Base-by-base conservation (phyloP, 2,329 filamentous ascomycete genomes). In the Stemphylium lycopersici region DNA sequence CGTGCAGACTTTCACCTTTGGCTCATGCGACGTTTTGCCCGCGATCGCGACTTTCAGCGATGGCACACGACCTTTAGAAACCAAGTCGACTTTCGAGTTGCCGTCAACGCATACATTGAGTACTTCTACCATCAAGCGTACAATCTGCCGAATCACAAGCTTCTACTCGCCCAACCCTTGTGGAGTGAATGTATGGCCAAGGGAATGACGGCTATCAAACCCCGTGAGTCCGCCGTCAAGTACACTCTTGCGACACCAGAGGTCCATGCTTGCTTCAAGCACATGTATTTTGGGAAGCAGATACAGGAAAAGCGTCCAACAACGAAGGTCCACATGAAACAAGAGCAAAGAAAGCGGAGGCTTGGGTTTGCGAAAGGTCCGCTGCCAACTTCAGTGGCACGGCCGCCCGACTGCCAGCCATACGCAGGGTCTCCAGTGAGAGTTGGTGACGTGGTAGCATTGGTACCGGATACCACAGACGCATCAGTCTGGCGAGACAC, bases 171-270 rank as follows among this genome's bases (percentile, higher is more conserved):
- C 1, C 80, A 87, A 51, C 68, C 68, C 0, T 51, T 90, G 0
- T 89, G 87, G 82, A 66, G 72, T 1, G 84, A 90, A 6, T 74
- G 70, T 33, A 60, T 63, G 52, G 46, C 44, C 1, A 50, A 49
- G 2, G 61, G 47, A 0, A 20, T 56, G 6, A 38, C 41, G 1
- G 48, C 38, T 29, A 48, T 68, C 2, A 46, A 59, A 13, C 49
- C 66, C 18, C 62, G 61, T 55, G 69, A 60, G 34, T 50, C 37
- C 36, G 22, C 63, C 31, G 37, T 52, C 11, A 43, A 63, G 36
- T 58, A 72, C 3, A 93, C 90, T 0, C 74, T 90, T 0, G 87
- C 93, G 0, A 93, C 91, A 0, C 84, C 87, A 0, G 90, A 88
- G 51, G 83, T 89, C 0, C 82, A 85, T 55, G 67, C 83, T 3